Conservation (phyloP, 2,329 filamentous ascomycete genomes). For the Aspergillus niger region DNA sequence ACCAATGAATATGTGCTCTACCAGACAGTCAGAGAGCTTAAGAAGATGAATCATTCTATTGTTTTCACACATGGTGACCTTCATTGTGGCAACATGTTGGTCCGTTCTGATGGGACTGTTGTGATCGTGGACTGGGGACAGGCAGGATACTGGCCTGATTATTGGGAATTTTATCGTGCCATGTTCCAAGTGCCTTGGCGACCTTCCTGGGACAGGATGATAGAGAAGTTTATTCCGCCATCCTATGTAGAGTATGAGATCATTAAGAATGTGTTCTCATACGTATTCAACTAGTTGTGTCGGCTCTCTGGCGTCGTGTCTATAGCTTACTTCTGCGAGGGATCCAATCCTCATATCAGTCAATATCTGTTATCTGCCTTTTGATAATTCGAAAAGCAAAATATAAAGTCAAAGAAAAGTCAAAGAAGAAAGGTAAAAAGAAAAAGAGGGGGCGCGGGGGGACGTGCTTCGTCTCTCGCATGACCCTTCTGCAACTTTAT, state of each 20-base stretch:
- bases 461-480: no score
- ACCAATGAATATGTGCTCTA: constrained; percentile 18
- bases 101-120: constrained; percentile 23
- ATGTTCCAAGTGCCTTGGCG: constrained; percentile 14
- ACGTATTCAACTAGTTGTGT: constrained; percentile 8
- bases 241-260: constrained; percentile 22
- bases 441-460: no score
- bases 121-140: constrained; percentile 32
- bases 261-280: constrained; percentile 16
- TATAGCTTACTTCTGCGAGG: background rate
- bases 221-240: constrained; percentile 25
- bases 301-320: background rate
- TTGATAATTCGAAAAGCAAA: no score
- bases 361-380: no score
- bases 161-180: constrained; percentile 27
- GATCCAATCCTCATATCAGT: no score
- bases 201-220: constrained; percentile 21
- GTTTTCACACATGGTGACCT: constrained; percentile 19
- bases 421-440: no score
- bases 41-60: constrained; percentile 14
- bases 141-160: constrained; percentile 28
- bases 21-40: constrained; percentile 21
- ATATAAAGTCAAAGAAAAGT: no score
- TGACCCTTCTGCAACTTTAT: no score
- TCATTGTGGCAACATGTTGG: constrained; percentile 29